Percentiles rank a stretch among this genome's conserved stretches.
Conservation (phyloP, 1,139 yeast species). For the Cylindricascospora bacillispora region DNA sequence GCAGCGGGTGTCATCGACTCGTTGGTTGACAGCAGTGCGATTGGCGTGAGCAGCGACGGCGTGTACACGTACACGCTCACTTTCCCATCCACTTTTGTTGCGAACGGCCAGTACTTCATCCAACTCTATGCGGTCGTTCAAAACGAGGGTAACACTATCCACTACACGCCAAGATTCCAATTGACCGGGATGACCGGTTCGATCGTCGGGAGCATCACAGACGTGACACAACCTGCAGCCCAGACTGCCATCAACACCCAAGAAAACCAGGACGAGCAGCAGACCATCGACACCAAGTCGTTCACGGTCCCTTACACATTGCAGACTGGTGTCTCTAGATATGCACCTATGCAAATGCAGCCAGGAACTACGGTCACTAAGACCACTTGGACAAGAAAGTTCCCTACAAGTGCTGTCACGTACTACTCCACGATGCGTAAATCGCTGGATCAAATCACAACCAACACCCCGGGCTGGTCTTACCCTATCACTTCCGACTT, state of each 20-base stretch:
- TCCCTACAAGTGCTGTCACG: constrained; percentile 56
- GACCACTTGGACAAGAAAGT: constrained; percentile 48
- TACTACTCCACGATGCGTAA: constrained; percentile 34
- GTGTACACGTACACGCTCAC: constrained; percentile 30
- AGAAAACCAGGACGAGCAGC: constrained; percentile 9
- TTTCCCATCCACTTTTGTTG: constrained; percentile 34
- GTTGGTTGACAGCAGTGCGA: constrained; percentile 10
- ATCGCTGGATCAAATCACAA: constrained; percentile 41
- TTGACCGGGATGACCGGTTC: constrained; percentile 64
- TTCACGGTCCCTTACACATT: constrained; percentile 48
- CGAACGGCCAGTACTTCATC: constrained; percentile 55
- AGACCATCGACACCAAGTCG: constrained; percentile 18
- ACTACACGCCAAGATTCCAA: constrained; percentile 56
- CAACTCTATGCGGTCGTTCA: constrained; percentile 43
- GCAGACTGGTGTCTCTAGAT: constrained; percentile 66
- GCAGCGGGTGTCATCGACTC: constrained; percentile 29
- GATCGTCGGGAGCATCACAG: constrained; percentile 14
- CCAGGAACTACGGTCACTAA: constrained; percentile 63
- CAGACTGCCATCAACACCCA: constrained; percentile 31
- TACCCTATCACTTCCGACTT: constrained; percentile 51
- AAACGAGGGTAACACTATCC: constrained; percentile 41
- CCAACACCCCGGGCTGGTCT: constrained; percentile 75
- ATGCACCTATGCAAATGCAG: constrained; percentile 86
- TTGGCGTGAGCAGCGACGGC: constrained; percentile 13
- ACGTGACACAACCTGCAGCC: constrained; percentile 22